These are phyloP conservation scores for Cercospora berteroae DNA, from an alignment of 2,329 filamentous ascomycete genomes.

Conservation along the genomic window DNA sequence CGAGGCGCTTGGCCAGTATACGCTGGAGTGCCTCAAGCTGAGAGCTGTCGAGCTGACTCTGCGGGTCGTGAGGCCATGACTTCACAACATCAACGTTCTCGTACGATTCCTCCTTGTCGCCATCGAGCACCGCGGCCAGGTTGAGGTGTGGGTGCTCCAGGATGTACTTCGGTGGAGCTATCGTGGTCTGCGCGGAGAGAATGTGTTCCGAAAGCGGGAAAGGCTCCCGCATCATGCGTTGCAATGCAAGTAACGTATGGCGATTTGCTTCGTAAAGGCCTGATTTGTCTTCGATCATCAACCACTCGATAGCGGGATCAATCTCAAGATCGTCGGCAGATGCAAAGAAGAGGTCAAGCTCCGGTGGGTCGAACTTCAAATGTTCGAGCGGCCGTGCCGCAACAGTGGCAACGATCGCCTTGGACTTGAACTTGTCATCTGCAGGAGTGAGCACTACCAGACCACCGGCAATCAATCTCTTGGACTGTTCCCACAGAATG, in stretches of 20 bases:
- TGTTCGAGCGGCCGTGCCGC: constrained; percentile 65
- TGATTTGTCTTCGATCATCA: constrained; percentile 74
- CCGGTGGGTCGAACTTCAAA: constrained; percentile 64
- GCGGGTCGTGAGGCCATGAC: constrained; percentile 51
- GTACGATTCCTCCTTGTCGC: constrained; percentile 39
- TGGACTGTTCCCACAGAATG: constrained; percentile 66
- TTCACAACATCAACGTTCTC: constrained; percentile 55
- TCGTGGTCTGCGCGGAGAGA: constrained; percentile 47
- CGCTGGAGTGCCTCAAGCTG: constrained; percentile 67
- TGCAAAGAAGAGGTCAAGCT: constrained; percentile 74
- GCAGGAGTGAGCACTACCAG: constrained; percentile 56
- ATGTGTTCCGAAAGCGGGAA: constrained; percentile 65
- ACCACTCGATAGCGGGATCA: constrained; percentile 65
- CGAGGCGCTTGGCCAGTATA: constrained; percentile 69
- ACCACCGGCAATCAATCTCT: constrained; percentile 55
- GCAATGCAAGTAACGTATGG: constrained; percentile 70
- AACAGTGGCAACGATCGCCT: constrained; percentile 69
- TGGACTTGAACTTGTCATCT: constrained; percentile 60
- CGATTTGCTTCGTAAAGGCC: constrained; percentile 77
- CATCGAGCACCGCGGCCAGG: constrained; percentile 40
- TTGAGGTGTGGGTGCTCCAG: constrained; percentile 50
- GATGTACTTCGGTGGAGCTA: constrained; percentile 56
- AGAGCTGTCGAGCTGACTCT: constrained; percentile 62
- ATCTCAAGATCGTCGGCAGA: constrained; percentile 60
- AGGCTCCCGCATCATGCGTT: constrained; percentile 58